Evolutionary conservation across 352 stramenopile genomes (phyloP), one percentile per base, ranked within the genome.

Genomic region (Globisporangium barbulae): DNA sequence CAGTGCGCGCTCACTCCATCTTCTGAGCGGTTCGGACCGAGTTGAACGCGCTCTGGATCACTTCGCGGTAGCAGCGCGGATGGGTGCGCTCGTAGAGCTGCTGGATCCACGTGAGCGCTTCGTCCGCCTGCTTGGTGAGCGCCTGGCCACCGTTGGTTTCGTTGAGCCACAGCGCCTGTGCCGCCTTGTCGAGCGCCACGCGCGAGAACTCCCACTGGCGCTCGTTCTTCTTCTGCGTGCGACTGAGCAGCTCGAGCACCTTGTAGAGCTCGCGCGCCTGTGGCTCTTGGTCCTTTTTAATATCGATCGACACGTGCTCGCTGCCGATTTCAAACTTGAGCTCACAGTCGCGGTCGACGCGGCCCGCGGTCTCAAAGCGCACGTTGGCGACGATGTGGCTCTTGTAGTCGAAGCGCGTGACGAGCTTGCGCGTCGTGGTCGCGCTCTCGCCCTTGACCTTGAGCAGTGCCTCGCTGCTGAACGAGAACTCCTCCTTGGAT

Each of bases 401-500:
- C 47, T 72, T 77, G 65, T 74, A 83, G 25, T 79, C 70, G 53
- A 70, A 72, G 17, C 75, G 65, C 47, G 66, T 63, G 15, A 83
- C 65, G 8, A 79, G 55, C 52, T 79, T 79, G n/a, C 73, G 71
- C 31, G 79, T 85, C 0, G 79, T 84, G 1, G 76, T 79, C 28
- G 75, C 76, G 30, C 41, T 80, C 44, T 76, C 71, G 15, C 79
- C 77, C 10, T 72, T 5, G 6, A 70, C 66, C 41, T 70, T 65
- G 35, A 88, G 74, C 47, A 88, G 33, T n/a, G 79, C 79, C 54
- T 87, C 71, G 49, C 87, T 85, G 2, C 77, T 87, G 68, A 89
- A 89, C 50, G 74, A 59, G 59, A 75, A 89, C 62, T 89, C 79
- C 42, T 86, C 77, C 41, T 89, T 87, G 39, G 55, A 58, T 28